These are phyloP conservation scores for Coniophora puteana DNA, from an alignment of 1,284 basidiomycete species.

Conservation along the genomic window DNA sequence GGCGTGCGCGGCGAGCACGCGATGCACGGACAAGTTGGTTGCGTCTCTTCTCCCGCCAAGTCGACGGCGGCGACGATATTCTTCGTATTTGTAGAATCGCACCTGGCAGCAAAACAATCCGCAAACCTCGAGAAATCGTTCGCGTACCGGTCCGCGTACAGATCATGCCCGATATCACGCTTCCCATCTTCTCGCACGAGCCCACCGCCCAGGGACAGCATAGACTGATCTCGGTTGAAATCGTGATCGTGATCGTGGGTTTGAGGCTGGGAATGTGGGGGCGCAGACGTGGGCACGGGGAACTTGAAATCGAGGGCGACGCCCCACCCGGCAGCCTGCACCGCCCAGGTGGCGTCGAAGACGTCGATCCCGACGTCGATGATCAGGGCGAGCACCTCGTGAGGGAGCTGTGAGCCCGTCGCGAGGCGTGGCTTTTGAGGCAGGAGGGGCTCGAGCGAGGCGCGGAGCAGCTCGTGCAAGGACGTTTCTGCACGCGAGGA, in stretches of 20 bases:
- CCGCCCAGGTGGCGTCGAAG: conserved; percentile 70
- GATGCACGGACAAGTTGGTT: conserved; percentile 47
- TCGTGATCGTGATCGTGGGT: not conserved
- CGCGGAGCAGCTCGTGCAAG: conserved; percentile 40
- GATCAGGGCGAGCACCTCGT: conserved; percentile 68
- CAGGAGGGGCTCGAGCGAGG: conserved; percentile 56
- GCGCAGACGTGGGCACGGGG: conserved; percentile 37
- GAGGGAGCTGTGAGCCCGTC: conserved; percentile 59
- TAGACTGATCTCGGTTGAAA: not conserved
- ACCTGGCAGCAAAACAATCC: conserved; percentile 32
- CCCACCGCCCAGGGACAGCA: not conserved
- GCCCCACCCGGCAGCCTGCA: conserved; percentile 60
- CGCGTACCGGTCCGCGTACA: conserved; percentile 57
- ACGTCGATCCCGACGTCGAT: conserved; percentile 66
- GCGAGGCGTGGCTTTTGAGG: conserved; percentile 56
- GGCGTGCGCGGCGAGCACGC: conserved; percentile 58
- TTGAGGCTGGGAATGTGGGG: no score
- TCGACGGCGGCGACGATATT: not conserved
- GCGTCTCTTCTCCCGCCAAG: no score
- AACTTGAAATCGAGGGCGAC: conserved; percentile 76
- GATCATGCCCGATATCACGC: conserved; percentile 61
- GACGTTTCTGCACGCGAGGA: conserved; percentile 5
- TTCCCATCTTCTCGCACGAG: conserved; percentile 20
- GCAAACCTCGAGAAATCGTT: conserved; percentile 57
- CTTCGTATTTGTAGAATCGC: conserved; percentile 8